phyloP scores from a whole-genome alignment of 352 stramenopile genomes.

The Globisporangium spinosum region DNA sequence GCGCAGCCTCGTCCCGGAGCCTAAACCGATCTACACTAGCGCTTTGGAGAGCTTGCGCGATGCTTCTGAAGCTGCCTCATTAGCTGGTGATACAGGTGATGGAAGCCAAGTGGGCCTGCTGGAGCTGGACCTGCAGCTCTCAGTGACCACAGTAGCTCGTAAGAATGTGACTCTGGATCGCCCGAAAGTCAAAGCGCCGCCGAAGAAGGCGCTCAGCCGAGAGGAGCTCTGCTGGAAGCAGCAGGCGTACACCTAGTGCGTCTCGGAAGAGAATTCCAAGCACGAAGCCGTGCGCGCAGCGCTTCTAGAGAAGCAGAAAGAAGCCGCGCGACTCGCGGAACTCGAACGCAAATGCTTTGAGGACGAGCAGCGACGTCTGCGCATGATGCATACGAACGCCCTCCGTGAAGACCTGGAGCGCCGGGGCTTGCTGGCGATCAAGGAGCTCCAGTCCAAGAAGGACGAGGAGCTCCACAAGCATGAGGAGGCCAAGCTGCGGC shows the following conservation, averaged over 20 bases:
- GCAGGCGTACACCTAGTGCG: constrained; percentile 33
- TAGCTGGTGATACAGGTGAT: not conserved
- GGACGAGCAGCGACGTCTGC: constrained; percentile 28
- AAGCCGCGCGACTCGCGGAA: constrained; percentile 24
- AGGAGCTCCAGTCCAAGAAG: constrained; percentile 43
- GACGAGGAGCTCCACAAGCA: constrained; percentile 39
- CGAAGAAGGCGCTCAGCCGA: constrained; percentile 4
- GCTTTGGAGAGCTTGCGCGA: not conserved
- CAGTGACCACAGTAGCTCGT: not conserved
- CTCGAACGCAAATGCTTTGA: constrained; percentile 23
- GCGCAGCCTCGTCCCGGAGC: constrained; percentile 25
- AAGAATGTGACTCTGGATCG: not conserved
- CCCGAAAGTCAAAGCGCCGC: not conserved
- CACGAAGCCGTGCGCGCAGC: constrained; percentile 24
- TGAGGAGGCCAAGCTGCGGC: constrained; percentile 26
- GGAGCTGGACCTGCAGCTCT: not conserved
- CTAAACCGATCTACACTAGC: not conserved
- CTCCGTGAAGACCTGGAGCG: constrained; percentile 40
- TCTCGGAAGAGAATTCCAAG: constrained; percentile 39
- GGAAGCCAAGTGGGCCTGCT: not conserved
- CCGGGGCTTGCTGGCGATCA: constrained; percentile 34
- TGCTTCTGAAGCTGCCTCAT: not conserved
- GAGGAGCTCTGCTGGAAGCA: constrained; percentile 29
- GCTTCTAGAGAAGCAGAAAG: constrained; percentile 29
- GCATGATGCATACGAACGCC: constrained; percentile 24